Base-by-base conservation (phyloP, 2,329 filamentous ascomycete species). In the Talaromyces sp. region DNA sequence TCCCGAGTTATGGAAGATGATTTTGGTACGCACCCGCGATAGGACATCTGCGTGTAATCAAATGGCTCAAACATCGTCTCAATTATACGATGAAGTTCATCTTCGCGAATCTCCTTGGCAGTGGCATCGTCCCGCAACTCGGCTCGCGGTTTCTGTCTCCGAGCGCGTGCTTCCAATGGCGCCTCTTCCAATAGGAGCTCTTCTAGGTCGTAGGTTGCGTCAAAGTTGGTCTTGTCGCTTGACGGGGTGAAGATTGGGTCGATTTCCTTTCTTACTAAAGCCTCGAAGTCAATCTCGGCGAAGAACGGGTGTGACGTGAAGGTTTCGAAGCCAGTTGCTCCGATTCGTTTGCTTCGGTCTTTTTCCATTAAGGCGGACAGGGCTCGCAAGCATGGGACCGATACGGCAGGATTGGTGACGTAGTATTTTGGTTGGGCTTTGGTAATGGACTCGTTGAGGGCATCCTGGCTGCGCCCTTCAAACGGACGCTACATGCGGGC, bases 151-250 rank as follows among this genome's bases (percentile, higher is more conserved):
- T 98, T 97, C 75, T 98, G 95, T 72, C 94, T 88, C 68, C 95
- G 86, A 57, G 95, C 92, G 70, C 95, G 85, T 60, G 95, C 95
- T 76, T 99, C 95, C 5, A 99, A 79, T 0, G 95, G 95, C 12
- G 95, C 95, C 74, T 99, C 95, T 76, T 99, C 95, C 52, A 99
- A 78, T 1, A 99, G 79, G 23, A 99, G 77, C 75, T 99, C 95
- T 73, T 99, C 95, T 57, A 99, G 79, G 75, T 99, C 95, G 73
- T 99, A 98, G 0, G 95, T 99, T 4, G 95, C 95, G 76, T 99
- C 95, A 68, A 99, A 99, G 74, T 99, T 99, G 3, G 95, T 98
- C 83, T 99, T 99, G 56, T 98, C 95, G 61, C 92, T 93, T 0
- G 94, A 96, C 0, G 95, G 95, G 23, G 90, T 85, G 73, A 99